A percentile compares a stretch with the other conserved stretches of the same genome.
Conservation (phyloP, 2,329 filamentous ascomycete genomes). For the Colletotrichum magnum region DNA sequence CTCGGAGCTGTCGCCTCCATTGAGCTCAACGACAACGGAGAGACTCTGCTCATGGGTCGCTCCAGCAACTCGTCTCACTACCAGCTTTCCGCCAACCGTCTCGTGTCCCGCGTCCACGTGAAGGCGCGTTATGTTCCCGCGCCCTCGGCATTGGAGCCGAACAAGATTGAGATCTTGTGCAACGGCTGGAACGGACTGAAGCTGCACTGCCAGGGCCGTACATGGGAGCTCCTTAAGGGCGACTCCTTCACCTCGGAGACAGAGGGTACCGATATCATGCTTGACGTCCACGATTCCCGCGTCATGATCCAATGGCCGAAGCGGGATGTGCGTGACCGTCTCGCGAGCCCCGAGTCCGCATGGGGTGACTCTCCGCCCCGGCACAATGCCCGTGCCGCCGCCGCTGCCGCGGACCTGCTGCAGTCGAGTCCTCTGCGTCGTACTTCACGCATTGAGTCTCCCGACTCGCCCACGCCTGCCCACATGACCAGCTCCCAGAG, state of each 20-base stretch:
- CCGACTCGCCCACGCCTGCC: conserved; percentile 74
- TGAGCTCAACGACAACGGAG: conserved; percentile 84
- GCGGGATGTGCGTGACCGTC: conserved; percentile 63
- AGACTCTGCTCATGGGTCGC: conserved; percentile 87
- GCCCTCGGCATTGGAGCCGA: conserved; percentile 75
- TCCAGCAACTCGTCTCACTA: conserved; percentile 97
- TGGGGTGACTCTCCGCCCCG: conserved; percentile 76
- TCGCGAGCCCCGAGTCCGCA: conserved; percentile 72
- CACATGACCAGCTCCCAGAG: conserved; percentile 59
- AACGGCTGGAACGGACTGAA: conserved; percentile 96
- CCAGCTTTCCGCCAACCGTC: conserved; percentile 90
- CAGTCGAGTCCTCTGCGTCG: conserved; percentile 73
- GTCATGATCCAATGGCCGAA: conserved; percentile 91
- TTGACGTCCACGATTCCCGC: conserved; percentile 93
- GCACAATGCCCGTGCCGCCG: conserved; percentile 49
- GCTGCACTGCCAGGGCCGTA: conserved; percentile 89
- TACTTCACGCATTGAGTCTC: conserved; percentile 75
- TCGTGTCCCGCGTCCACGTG: conserved; percentile 94
- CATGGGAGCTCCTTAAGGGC: conserved; percentile 88
- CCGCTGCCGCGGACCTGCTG: conserved; percentile 58
- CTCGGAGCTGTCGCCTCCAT: conserved; percentile 87
- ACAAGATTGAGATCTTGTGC: conserved; percentile 90
- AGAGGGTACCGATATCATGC: conserved; percentile 89
- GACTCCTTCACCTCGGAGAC: conserved; percentile 93
- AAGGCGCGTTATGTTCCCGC: conserved; percentile 86